phyloP scores from a whole-genome alignment of 768 basidiomycete genomes.

The Cubamyces lactineus region DNA sequence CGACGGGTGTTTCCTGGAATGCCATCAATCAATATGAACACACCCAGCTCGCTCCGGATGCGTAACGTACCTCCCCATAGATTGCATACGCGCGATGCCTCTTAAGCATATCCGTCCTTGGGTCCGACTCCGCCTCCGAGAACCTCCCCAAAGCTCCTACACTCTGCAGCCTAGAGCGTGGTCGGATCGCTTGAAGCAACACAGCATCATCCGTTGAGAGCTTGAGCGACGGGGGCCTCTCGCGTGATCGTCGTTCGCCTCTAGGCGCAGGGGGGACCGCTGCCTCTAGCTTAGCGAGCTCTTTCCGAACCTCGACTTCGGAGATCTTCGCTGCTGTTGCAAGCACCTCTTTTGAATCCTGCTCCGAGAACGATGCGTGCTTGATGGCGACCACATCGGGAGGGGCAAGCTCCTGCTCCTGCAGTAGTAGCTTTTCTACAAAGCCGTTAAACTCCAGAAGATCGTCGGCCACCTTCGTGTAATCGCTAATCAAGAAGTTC shows the following conservation, averaged over 20 bases:
- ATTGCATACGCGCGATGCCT: slow-evolving; percentile 21
- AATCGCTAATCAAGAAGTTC: slow-evolving; percentile 20
- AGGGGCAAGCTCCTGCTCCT: not conserved
- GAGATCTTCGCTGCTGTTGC: slow-evolving; percentile 11
- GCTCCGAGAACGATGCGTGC: slow-evolving; percentile 21
- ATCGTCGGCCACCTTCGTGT: slow-evolving; percentile 19
- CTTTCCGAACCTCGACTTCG: slow-evolving; percentile 7
- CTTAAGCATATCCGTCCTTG: not conserved
- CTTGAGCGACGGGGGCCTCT: slow-evolving; percentile 19
- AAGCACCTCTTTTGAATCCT: slow-evolving; percentile 17
- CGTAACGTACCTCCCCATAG: slow-evolving; percentile 14
- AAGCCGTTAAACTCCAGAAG: slow-evolving; percentile 19
- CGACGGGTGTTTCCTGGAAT: slow-evolving; percentile 8
- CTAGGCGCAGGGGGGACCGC: not conserved
- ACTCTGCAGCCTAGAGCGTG: slow-evolving; percentile 13
- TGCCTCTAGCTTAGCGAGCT: slow-evolving; percentile 13
- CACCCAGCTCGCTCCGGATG: not conserved
- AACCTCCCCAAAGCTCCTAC: slow-evolving; percentile 8
- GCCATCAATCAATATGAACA: not conserved
- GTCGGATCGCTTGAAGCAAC: slow-evolving; percentile 14
- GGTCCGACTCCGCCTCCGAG: slow-evolving; percentile 5
- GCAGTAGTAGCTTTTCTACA: slow-evolving; percentile 14
- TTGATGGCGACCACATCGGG: slow-evolving; percentile 1
- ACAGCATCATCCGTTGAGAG: slow-evolving; percentile 23
- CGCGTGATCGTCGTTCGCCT: slow-evolving; percentile 1